Base-by-base conservation (phyloP, 306 rosid species). In the Psophocarpus tetragonolobus region DNA sequence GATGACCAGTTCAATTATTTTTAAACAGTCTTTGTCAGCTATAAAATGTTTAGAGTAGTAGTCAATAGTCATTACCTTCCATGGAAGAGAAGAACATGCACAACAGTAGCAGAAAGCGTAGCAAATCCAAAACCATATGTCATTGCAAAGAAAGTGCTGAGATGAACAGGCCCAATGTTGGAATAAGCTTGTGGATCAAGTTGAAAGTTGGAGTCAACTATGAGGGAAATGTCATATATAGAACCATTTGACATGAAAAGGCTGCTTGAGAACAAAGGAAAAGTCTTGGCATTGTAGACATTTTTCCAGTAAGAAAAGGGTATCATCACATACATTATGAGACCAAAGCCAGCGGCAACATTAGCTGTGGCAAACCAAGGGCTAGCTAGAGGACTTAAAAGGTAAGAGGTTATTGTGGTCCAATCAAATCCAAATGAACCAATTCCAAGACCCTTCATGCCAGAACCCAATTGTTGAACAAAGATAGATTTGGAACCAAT, bases 401-500 rank as follows among this genome's bases (percentile, higher is more conserved):
- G 87, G 84, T 85, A 87, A 8, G 94, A 32, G 11, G 91, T 77
- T 58, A 90, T 85, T 29, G 91, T 80, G 0, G 85, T 4, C 97
- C 97, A 93, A 29, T 93, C 96, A 1, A 93, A 38, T 61, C 88
- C 94, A 14, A 93, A 86, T 1, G 97, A 87, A 24, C 94, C 96
- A 8, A 93, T 30, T 6, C 97, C 97, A 1, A 93, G 89, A 50
- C 97, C 97, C 0, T 45, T 33, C 45, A 76, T 50, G 3, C 98
- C 98, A 0, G 94, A 90, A 41, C 98, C 97, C n/a, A 90, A 18
- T 80, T 90, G 94, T 12, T 90, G 85, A 24, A 86, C 78, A 0
- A 84, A 69, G 68, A 90, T 33, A 3, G 90, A 85, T 18, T 85
- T 82, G 3, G 90, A 83, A 30, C 79, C 70, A 68, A 87, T 21